Base-by-base conservation (phyloP, 2,329 filamentous ascomycete species). In the Rhynchosporium graminicola region DNA sequence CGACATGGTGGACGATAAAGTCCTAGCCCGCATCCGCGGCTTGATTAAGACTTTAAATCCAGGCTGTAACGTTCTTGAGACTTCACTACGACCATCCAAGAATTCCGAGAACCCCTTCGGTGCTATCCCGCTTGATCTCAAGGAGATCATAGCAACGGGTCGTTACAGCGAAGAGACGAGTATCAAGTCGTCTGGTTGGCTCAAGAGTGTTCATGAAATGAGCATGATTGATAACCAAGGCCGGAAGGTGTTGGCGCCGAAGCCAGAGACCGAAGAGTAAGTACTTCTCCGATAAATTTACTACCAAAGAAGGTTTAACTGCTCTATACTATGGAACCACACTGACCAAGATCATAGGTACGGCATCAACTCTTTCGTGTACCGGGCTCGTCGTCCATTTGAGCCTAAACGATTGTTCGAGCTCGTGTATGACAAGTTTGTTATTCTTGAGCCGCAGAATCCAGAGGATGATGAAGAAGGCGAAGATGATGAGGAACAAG, bases 321-420 rank as follows among this genome's bases (percentile, higher is more conserved):
- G 43, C 20, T 10, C 33, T 36, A 36, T 36, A 5, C 9, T 36
- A 10, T 36, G 33, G 12, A 8, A 1, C 26, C 3, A 4, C 31
- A 20, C 40, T 55, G 28, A 55, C 12, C 3, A 4, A 15, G 38
- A 12, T 43, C 5, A 33, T 51, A 80, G 78, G 65, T 90, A 90
- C 70, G 87, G 86, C 7, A 87, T 91, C 10, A 82, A 84, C 42
- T 91, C 85, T 71, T 90, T 90, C 67, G 85, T 91, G 12, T 91
- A 91, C 72, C 78, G 80, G 0, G 82, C 84, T 0, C 78, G 83
- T 7, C 77, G 82, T 0, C 85, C 85, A 6, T 79, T 79, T 58
- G 75, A 78, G 55, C 74, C 77, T 3, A 74, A 75, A 38, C 69
- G 73, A 3, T 67, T 79, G 13, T 79, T 77, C 62, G 69, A 72